A percentile compares a stretch with the other conserved stretches of the same genome.
Evolutionary conservation across 192 early-diverging fungal species (phyloP).

Genomic region (Lobosporangium transversale): DNA sequence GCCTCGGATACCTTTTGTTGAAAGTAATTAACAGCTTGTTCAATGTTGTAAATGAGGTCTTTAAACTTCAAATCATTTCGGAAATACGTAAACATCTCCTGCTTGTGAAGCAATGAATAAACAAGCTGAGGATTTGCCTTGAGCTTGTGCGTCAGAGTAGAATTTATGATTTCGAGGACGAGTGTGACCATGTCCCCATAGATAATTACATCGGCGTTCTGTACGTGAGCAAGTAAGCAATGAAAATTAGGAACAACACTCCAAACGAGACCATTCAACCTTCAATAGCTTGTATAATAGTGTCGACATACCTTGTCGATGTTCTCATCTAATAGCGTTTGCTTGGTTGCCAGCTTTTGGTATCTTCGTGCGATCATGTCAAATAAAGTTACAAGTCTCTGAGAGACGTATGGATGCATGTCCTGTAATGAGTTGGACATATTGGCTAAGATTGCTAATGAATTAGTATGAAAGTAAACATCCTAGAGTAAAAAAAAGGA

Average conservation of each 20-base stretch:
- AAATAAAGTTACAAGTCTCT: conserved; percentile 75
- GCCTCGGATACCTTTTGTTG: conserved; percentile 68
- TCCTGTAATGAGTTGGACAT: conserved; percentile 67
- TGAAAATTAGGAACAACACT: too few relatives aligned
- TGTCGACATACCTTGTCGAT: conserved; percentile 50
- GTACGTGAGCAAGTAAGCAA: too few relatives aligned
- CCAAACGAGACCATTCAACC: too few relatives aligned
- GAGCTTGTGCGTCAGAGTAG: conserved; percentile 67
- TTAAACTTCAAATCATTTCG: conserved; percentile 62
- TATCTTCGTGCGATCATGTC: conserved; percentile 74
- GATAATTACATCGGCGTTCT: conserved; percentile 61
- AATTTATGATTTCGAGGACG: conserved; percentile 79
- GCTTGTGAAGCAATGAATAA: conserved; percentile 73
- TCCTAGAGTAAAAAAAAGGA: too few relatives aligned
- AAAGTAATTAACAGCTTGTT: conserved; percentile 74
- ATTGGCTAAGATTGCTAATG: conserved; percentile 72
- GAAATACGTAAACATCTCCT: conserved; percentile 70
- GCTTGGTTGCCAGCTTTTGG: conserved; percentile 61
- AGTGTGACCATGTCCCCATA: conserved; percentile 74
- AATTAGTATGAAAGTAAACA: conserved; percentile 73
- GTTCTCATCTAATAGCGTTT: conserved; percentile 36
- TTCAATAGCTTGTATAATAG: too few relatives aligned
- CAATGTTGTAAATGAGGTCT: conserved; percentile 71
- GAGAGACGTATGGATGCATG: conserved; percentile 75
- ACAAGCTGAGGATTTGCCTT: conserved; percentile 75